Conservation (phyloP, 2,329 filamentous ascomycete genomes). For the Ceratocystis colombiana region DNA sequence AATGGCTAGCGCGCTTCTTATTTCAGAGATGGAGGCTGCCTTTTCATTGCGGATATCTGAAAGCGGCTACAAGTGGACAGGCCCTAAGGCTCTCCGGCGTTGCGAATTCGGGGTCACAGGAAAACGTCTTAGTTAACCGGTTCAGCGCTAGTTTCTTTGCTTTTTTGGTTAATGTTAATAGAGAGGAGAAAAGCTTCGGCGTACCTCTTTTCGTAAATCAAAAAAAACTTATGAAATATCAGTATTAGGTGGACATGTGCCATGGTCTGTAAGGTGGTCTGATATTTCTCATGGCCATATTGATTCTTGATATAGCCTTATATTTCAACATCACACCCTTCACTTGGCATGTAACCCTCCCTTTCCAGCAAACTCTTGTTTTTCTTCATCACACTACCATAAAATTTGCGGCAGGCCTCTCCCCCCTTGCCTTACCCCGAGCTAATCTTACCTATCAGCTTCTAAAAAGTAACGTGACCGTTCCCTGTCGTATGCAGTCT, state of each 20-base stretch:
- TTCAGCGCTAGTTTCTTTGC: not conserved
- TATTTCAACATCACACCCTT: too few relatives aligned
- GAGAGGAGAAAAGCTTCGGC: not conserved
- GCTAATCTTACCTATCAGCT: not conserved
- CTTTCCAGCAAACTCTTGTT: too few relatives aligned
- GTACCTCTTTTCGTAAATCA: not conserved
- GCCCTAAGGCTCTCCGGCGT: not conserved
- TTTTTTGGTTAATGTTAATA: constrained; percentile 5
- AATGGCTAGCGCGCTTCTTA: not conserved
- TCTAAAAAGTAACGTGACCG: not conserved
- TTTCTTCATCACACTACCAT: not conserved
- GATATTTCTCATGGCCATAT: too few relatives aligned
- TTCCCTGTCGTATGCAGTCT: not conserved
- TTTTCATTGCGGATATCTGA: not conserved
- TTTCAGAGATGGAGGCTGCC: constrained; percentile 1
- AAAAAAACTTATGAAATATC: not conserved
- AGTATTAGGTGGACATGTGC: too few relatives aligned
- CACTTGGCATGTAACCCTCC: too few relatives aligned
- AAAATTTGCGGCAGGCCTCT: not conserved
- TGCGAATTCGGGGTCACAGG: constrained; percentile 14
- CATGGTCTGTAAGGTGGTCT: too few relatives aligned
- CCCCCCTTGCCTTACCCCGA: not conserved
- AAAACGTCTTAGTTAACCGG: constrained; percentile 13
- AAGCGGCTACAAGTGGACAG: not conserved
- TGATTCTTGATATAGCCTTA: too few relatives aligned